Conservation (phyloP, 257 asterid species). For the Solanum chmielewskii region DNA sequence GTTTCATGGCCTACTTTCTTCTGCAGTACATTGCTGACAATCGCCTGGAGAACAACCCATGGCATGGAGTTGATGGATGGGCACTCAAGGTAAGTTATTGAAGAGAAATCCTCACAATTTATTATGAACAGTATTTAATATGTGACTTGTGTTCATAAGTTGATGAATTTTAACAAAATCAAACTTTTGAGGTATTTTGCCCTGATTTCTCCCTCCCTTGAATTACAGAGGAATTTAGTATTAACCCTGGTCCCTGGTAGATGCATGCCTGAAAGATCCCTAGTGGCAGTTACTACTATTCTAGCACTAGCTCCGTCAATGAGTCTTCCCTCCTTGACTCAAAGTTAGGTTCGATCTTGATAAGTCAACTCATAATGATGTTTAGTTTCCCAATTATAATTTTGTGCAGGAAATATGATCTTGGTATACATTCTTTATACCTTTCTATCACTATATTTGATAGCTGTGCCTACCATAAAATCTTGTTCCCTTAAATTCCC, state of each 20-base stretch:
- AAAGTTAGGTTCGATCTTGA: not conserved
- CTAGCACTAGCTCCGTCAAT: not conserved
- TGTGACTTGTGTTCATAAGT: not conserved
- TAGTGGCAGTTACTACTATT: not conserved
- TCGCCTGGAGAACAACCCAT: constrained; percentile 60
- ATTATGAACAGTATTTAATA: not conserved
- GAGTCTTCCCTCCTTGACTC: not conserved
- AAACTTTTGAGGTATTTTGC: not conserved
- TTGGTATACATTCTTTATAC: not conserved
- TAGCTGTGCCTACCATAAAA: not conserved
- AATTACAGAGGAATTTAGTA: not conserved
- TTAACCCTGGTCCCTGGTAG: not conserved
- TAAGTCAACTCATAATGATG: not conserved
- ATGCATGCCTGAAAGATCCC: not conserved
- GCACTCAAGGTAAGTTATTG: constrained; percentile 58
- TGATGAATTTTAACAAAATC: not conserved
- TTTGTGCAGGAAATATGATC: not conserved
- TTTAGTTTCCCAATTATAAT: not conserved
- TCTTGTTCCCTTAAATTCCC: not conserved
- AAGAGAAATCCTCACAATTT: not conserved
- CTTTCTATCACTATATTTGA: not conserved
- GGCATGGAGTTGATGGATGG: constrained; percentile 78
- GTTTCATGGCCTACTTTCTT: not conserved
- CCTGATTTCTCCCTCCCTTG: not conserved
- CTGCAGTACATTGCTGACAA: constrained; percentile 81